Conservation (phyloP, 108 stramenopile genomes). For the Mayamaea pseudoterrestris region DNA sequence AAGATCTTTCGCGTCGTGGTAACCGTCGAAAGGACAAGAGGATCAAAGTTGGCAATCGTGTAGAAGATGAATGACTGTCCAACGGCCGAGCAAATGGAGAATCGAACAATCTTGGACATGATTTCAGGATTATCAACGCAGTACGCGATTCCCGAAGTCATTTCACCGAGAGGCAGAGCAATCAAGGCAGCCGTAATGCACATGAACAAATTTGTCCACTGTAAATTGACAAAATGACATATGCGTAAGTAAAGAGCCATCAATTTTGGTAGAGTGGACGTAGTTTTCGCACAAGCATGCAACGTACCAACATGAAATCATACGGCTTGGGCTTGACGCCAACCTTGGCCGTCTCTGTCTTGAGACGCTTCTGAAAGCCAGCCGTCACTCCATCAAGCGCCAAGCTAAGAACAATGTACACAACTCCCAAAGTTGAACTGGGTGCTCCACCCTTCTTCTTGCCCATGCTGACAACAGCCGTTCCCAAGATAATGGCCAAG, state of each 20-base stretch:
- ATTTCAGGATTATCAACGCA: constrained; percentile 79
- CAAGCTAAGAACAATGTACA: constrained; percentile 72
- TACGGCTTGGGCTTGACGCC: constrained; percentile 87
- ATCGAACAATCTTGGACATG: constrained; percentile 76
- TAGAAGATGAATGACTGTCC: constrained; percentile 99
- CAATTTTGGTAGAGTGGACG: too few species aligned
- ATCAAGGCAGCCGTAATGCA: constrained; percentile 64
- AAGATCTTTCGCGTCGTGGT: constrained; percentile 99
- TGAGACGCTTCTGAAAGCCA: constrained; percentile 84
- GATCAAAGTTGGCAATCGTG: constrained; percentile 96
- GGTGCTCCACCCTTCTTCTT: constrained; percentile 73
- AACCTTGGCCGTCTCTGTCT: constrained; percentile 75
- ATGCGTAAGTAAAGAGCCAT: too few species aligned
- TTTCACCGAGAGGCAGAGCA: constrained; percentile 58
- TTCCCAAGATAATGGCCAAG: constrained; percentile 82
- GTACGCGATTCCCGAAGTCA: constrained; percentile 60
- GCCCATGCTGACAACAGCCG: constrained; percentile 81
- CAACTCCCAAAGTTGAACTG: constrained; percentile 55
- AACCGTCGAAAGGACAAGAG: constrained; percentile 90
- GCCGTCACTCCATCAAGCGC: constrained; percentile 83
- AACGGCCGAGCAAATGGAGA: constrained; percentile 87
- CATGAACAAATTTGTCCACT: constrained; percentile 91
- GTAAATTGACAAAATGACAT: too few species aligned
- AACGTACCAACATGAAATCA: constrained; percentile 93
- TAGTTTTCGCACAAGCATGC: too few species aligned